Evolutionary conservation across 345 rosid species (phyloP).

Genomic region (Toxicodendron radicans): DNA sequence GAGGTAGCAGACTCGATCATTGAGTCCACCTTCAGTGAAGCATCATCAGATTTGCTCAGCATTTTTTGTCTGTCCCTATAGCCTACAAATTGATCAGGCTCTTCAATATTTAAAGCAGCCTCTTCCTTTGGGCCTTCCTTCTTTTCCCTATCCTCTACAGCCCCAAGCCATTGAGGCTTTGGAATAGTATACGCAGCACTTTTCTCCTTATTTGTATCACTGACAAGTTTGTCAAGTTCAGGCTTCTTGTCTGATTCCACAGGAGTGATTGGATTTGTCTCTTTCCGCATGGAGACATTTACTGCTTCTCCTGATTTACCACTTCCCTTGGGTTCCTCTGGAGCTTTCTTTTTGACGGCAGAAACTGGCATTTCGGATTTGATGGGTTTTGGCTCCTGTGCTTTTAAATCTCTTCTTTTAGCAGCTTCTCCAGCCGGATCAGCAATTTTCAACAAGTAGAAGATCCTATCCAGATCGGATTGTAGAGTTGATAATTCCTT

Average conservation of each 20-base stretch:
- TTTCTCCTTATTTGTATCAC: conserved; percentile 41
- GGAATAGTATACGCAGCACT: conserved; percentile 44
- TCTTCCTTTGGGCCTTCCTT: conserved; percentile 39
- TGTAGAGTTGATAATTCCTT: conserved; percentile 69
- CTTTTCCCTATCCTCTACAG: conserved; percentile 49
- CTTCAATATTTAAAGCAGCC: conserved; percentile 34
- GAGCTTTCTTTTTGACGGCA: conserved; percentile 31
- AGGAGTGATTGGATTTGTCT: conserved; percentile 33
- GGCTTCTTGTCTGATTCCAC: conserved; percentile 30
- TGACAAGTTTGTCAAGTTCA: conserved; percentile 36
- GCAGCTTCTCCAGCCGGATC: conserved; percentile 87
- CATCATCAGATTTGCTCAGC: conserved; percentile 27
- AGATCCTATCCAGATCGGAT: conserved; percentile 66
- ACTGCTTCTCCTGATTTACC: conserved; percentile 33
- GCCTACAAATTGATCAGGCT: conserved; percentile 69
- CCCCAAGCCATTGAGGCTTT: conserved; percentile 98
- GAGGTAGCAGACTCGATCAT: conserved; percentile 53
- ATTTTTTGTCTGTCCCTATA: conserved; percentile 77
- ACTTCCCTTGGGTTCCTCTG: conserved; percentile 33
- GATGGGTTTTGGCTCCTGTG: conserved; percentile 36
- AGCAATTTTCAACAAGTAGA: conserved; percentile 81
- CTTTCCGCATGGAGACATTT: conserved; percentile 26
- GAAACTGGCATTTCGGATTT: conserved; percentile 37
- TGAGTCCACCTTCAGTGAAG: conserved; percentile 20
- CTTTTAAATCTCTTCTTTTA: conserved; percentile 56